Base-by-base conservation (phyloP, 78 protist genomes). In the Protostelium mycophagum region DNA sequence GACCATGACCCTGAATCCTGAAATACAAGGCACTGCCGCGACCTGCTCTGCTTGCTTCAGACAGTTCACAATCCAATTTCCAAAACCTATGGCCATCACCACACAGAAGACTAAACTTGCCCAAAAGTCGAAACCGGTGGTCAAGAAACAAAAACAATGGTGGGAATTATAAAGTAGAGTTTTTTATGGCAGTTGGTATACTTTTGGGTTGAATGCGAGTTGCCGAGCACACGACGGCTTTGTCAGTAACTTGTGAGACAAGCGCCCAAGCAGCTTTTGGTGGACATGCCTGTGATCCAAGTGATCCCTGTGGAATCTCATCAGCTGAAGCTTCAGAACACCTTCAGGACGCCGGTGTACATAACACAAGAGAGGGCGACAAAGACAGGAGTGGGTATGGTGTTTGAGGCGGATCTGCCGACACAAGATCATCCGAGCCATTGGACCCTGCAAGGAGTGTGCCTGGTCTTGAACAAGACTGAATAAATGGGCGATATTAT, bases 381-480 rank as follows among this genome's bases (percentile, higher is more conserved):
- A n/a, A n/a, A n/a, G n/a, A n/a, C n/a, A 95, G 99, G 99, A 28
- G 98, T 89, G 25, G 99, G 99, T 31, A 90, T 93, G 1, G 98
- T 98, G 51, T 96, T 98, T 73, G 96, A 94, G 37, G 98, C 99
- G 0, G 94, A 98, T 36, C 90, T 98, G 35, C 1, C 84, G 36
- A 92, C 97, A 25, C 28, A 0, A 0, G 87, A 91, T 37, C 98
- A 97, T 85, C 38, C 0, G 10, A 73, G 88, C 1, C 91, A 84
- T 88, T 97, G 98, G 98, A 36, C 94, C 1, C 31, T 91, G 73
- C 73, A 51, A 16, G 73, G 73, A 35, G 73, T 88, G 88, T 28
- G 92, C 86, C 38, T 85, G 86, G 83, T 85, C 86, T 38, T 5
- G 34, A 28, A 35, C 16, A 51, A 51, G 16, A 25, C 73, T 25